Conservation (phyloP, 1,284 basidiomycete genomes). For the Cryptococcus maquisensis region DNA sequence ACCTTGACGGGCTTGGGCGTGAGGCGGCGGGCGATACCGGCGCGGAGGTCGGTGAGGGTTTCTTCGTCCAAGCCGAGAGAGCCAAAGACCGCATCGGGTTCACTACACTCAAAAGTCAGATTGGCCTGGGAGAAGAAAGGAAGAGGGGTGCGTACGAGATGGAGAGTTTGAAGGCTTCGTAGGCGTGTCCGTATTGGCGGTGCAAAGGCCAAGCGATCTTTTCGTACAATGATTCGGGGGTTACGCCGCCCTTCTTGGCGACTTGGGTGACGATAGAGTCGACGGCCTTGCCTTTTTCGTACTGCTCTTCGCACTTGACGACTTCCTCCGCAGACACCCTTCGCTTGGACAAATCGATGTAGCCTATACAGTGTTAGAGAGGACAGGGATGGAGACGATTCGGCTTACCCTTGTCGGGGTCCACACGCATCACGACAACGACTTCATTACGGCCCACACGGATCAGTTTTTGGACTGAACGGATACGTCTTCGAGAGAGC, state of each 20-base stretch:
- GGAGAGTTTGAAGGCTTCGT: constrained; percentile 96
- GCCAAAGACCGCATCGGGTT: constrained; percentile 79
- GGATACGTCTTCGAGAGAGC: constrained; percentile 90
- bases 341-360: constrained; percentile 98
- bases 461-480: constrained; percentile 97
- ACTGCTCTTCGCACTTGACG: constrained; percentile 95
- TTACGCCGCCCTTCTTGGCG: constrained; percentile 69
- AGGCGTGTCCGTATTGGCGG: constrained; percentile 88
- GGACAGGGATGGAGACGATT: no score
- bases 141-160: constrained; percentile 65
- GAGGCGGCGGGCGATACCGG: constrained; percentile 88
- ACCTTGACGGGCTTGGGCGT: constrained; percentile 99
- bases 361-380: constrained; percentile 72
- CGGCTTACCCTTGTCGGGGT: constrained; percentile 96
- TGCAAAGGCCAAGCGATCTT: constrained; percentile 90
- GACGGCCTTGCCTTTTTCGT: constrained; percentile 95
- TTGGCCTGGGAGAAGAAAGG: neutral
- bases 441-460: constrained; percentile 97
- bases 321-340: constrained; percentile 99
- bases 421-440: constrained; percentile 94
- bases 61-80: constrained; percentile 59
- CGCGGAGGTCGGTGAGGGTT: constrained; percentile 65
- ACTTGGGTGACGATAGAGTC: constrained; percentile 92
- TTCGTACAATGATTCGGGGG: constrained; percentile 68
- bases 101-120: constrained; percentile 54